These are phyloP conservation scores for Fusarium chaquense DNA, from an alignment of 2,329 filamentous ascomycete species.

Conservation along the genomic window DNA sequence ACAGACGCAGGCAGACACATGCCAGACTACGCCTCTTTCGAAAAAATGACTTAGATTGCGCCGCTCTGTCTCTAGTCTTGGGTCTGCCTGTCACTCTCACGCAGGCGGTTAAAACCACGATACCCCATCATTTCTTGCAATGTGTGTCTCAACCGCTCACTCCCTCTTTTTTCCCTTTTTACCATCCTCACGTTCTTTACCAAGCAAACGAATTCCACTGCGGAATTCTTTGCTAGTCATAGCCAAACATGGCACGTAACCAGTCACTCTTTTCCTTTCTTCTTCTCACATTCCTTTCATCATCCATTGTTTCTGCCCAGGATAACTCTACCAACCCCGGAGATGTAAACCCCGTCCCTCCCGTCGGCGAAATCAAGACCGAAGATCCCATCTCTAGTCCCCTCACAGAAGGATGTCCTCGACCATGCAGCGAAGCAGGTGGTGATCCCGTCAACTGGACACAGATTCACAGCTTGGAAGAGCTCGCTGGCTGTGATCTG, in stretches of 20 bases:
- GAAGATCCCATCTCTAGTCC: slow-evolving; percentile 45
- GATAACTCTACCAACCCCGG: slow-evolving; percentile 28
- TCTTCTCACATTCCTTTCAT: slow-evolving; percentile 35
- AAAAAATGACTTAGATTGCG: slow-evolving; percentile 10
- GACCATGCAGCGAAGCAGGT: slow-evolving; percentile 35
- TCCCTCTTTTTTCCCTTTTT: background rate
- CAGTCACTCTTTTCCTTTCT: slow-evolving; percentile 44
- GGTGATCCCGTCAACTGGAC: slow-evolving; percentile 44
- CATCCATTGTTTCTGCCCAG: slow-evolving; percentile 9
- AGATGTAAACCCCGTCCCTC: slow-evolving; percentile 40
- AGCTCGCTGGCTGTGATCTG: slow-evolving; percentile 30
- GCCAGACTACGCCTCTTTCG: slow-evolving; percentile 36
- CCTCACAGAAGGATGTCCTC: slow-evolving; percentile 43
- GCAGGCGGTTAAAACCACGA: slow-evolving; percentile 26
- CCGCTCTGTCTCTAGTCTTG: background rate
- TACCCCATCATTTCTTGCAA: background rate
- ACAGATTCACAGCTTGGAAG: slow-evolving; percentile 41
- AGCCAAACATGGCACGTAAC: slow-evolving; percentile 38
- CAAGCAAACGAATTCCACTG: background rate
- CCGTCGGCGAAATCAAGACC: slow-evolving; percentile 40
- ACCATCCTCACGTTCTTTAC: background rate
- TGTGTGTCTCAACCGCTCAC: slow-evolving; percentile 4
- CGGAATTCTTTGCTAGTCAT: slow-evolving; percentile 6
- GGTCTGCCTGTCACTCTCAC: background rate
- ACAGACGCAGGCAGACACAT: slow-evolving; percentile 30